These are phyloP conservation scores for Shiraia sp. DNA, from an alignment of 2,329 filamentous ascomycete species.

Conservation along the genomic window DNA sequence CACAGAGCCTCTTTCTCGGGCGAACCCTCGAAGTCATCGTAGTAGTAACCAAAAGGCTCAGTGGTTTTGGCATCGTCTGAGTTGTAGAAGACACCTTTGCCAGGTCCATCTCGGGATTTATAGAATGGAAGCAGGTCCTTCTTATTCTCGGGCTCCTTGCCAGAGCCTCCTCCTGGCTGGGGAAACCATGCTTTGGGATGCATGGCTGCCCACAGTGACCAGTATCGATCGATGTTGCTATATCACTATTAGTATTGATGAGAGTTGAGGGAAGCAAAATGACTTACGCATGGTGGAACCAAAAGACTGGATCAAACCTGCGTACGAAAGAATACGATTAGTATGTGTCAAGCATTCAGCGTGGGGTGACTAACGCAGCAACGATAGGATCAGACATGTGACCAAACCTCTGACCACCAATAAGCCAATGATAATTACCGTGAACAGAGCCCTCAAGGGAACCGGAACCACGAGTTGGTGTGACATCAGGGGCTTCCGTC, in stretches of 20 bases:
- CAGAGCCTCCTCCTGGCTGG: background rate
- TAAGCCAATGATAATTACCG: background rate
- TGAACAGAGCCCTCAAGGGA: background rate
- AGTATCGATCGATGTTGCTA: slow-evolving; percentile 1
- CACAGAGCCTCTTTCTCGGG: background rate
- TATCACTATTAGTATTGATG: background rate
- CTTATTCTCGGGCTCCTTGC: background rate
- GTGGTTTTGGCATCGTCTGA: background rate
- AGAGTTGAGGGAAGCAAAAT: background rate
- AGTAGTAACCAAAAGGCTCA: background rate
- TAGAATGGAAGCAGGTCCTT: background rate
- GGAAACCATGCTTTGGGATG: background rate
- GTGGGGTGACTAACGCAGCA: background rate
- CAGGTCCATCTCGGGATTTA: background rate
- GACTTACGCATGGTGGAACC: slow-evolving; percentile 4
- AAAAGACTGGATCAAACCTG: slow-evolving; percentile 5
- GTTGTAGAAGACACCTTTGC: background rate
- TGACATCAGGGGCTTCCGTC: background rate
- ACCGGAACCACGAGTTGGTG: background rate
- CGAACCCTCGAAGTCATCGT: background rate
- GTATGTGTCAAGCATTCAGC: too few species aligned
- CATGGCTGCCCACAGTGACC: background rate
- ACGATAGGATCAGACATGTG: slow-evolving; percentile 1
- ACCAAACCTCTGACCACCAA: slow-evolving; percentile 40
- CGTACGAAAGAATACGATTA: too few species aligned